phyloP scores from a whole-genome alignment of 106 monocot species.

The Narthecium ossifragum region DNA sequence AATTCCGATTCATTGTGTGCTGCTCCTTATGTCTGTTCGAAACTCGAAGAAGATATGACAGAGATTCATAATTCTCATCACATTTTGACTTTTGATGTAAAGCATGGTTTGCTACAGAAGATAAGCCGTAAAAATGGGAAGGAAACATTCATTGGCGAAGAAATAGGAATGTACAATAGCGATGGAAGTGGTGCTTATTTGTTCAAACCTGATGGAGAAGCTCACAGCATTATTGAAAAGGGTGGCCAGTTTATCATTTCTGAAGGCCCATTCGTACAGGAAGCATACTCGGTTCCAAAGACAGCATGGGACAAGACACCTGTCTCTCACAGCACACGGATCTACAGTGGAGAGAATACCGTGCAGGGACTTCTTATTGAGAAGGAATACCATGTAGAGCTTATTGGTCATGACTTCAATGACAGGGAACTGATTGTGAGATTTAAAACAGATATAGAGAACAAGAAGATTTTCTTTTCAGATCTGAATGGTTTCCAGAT shows the following conservation, averaged over 20 bases:
- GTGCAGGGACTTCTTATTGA: slow-evolving; percentile 80
- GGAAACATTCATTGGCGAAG: slow-evolving; percentile 55
- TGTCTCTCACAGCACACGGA: slow-evolving; percentile 73
- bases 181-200: slow-evolving; percentile 84
- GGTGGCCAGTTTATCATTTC: slow-evolving; percentile 57
- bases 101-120: slow-evolving; percentile 60
- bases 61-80: slow-evolving; percentile 47
- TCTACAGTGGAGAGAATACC: slow-evolving; percentile 56
- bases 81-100: slow-evolving; percentile 60
- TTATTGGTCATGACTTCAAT: slow-evolving; percentile 62
- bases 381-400: slow-evolving; percentile 95
- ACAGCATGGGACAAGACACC: slow-evolving; percentile 50
- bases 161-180: slow-evolving; percentile 81
- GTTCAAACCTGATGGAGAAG: slow-evolving; percentile 85
- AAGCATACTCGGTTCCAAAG: slow-evolving; percentile 76
- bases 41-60: slow-evolving; percentile 37
- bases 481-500: slow-evolving; percentile 97
- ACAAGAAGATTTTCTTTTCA: slow-evolving; percentile 66
- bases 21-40: slow-evolving; percentile 69
- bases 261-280: slow-evolving; percentile 68
- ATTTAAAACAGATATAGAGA: slow-evolving; percentile 86
- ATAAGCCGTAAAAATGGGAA: slow-evolving; percentile 40
- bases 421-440: slow-evolving; percentile 79
- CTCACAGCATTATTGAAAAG: slow-evolving; percentile 43
- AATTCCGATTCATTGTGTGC: slow-evolving; percentile 41